Percentiles rank a stretch among this genome's conserved stretches.
These are phyloP conservation scores for Hamamelis virginiana DNA, from an alignment of 164 flowering plant genomes.

Conservation along the genomic window DNA sequence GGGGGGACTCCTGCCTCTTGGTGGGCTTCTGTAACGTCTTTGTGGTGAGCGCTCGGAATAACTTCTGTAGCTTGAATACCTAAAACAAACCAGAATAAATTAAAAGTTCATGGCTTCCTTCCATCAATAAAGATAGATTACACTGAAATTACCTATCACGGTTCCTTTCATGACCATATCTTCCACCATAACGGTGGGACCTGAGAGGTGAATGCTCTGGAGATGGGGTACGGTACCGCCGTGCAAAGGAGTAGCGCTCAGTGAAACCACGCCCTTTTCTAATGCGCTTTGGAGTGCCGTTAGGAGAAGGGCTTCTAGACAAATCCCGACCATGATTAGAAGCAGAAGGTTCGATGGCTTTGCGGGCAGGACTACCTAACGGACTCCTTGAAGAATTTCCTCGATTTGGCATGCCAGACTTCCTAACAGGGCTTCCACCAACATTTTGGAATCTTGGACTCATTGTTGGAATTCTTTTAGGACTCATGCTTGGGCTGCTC, in stretches of 20 bases:
- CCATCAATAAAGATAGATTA: not conserved
- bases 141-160: constrained; percentile 49
- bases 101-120: not conserved
- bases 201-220: constrained; percentile 59
- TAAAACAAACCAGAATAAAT: constrained; percentile 20
- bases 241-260: constrained; percentile 67
- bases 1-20: constrained; percentile 66
- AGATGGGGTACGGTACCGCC: constrained; percentile 82
- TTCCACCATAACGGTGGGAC: constrained; percentile 48
- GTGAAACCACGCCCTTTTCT: constrained; percentile 92
- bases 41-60: constrained; percentile 54
- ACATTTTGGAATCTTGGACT: constrained; percentile 27
- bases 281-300: constrained; percentile 61
- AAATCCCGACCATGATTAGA: constrained; percentile 25
- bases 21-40: constrained; percentile 51
- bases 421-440: constrained; percentile 29
- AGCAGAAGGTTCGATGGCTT: constrained; percentile 33
- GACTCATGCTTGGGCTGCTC: constrained; percentile 39
- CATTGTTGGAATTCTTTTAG: constrained; percentile 19
- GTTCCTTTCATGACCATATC: constrained; percentile 46
- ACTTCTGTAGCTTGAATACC: constrained; percentile 57
- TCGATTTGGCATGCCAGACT: constrained; percentile 18
- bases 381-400: constrained; percentile 36
- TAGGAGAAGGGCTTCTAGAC: constrained; percentile 55
- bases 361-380: constrained; percentile 31